Evolutionary conservation across 2,329 filamentous ascomycete species (phyloP).

Genomic region (Delphinella strobiligena): DNA sequence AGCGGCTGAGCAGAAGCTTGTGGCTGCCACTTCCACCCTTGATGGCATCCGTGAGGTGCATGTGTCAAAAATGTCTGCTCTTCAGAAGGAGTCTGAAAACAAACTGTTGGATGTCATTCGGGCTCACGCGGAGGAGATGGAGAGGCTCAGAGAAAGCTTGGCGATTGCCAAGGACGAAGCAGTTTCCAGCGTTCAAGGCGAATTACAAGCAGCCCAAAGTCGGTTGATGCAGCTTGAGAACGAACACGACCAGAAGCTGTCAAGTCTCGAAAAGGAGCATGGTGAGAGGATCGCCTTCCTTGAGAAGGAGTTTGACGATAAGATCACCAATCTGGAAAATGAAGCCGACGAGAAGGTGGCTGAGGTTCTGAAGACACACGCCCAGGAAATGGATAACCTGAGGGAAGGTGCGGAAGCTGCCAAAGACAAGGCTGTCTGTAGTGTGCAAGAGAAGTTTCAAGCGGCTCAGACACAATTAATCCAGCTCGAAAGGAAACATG

Average conservation of each 20-base stretch:
- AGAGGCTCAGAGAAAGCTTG: neutral
- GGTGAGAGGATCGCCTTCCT: neutral
- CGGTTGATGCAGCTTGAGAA: neutral
- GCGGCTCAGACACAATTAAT: constrained; percentile 2
- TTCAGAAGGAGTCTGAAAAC: constrained; percentile 8
- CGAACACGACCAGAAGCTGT: constrained; percentile 7
- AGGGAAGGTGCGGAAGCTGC: constrained; percentile 10
- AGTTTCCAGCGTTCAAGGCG: neutral
- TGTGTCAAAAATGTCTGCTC: constrained; percentile 8
- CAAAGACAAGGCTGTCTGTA: constrained; percentile 7
- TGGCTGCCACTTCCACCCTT: constrained; percentile 1
- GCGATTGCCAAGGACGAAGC: neutral
- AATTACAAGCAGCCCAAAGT: neutral
- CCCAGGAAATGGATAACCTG: constrained; percentile 1
- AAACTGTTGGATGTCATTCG: neutral
- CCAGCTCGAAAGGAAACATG: constrained; percentile 12
- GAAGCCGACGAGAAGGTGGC: too few relatives aligned
- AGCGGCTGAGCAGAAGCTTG: constrained; percentile 9
- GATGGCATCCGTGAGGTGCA: constrained; percentile 5
- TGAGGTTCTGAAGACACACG: constrained; percentile 8
- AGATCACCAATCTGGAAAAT: too few relatives aligned
- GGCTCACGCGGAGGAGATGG: neutral
- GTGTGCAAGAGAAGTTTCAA: constrained; percentile 1
- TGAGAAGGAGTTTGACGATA: neutral
- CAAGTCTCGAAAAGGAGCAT: neutral